Evolutionary conservation across 306 rosid species (phyloP), one percentile per base, ranked within the genome.

Genomic region (Prunus mongolica): DNA sequence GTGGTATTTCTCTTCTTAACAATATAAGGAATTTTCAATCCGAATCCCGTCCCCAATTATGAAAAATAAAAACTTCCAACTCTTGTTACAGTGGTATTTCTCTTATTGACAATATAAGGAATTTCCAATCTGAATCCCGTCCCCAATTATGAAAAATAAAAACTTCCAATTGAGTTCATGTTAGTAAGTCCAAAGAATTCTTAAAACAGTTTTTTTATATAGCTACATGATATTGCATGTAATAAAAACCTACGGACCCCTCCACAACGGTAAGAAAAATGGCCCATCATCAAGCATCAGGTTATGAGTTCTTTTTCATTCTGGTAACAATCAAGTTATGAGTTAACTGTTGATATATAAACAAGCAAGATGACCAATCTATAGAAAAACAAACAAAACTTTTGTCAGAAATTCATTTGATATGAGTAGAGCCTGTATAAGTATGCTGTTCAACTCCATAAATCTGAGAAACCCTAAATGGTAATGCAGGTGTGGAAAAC

Each of bases 401-500:
- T 57, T 25, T 71, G 75, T 52, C 61, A 27, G 61, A n/a, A 18
- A 30, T 20, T 3, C 2, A 28, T 30, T 18, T 20, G 28, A 2
- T 2, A 8, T 16, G 47, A 30, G 8, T 38, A 71, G 28, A 25
- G 41, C 51, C 47, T 45, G 50, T 15, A n/a, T 12, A 61, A 50
- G 41, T 44, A 49, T 8, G 30, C 25, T 41, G 68, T 52, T 72
- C 71, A 47, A 57, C 2, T 52, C 67, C 67, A 72, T 55, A 27
- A 56, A 67, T 60, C 12, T 61, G 20, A 49, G 71, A 19, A 32
- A 16, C 84, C 72, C 60, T 22, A 50, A 61, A 52, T 38, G 68
- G 73, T 3, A 62, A 69, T 58, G 67, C 61, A 51, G 76, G 25
- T 52, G 10, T 2, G 34, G 22, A 19, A 38, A 38, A 38, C 15